Evolutionary conservation across 2,329 filamentous ascomycete genomes (phyloP).

Genomic region (Colletotrichum chrysophilum): DNA sequence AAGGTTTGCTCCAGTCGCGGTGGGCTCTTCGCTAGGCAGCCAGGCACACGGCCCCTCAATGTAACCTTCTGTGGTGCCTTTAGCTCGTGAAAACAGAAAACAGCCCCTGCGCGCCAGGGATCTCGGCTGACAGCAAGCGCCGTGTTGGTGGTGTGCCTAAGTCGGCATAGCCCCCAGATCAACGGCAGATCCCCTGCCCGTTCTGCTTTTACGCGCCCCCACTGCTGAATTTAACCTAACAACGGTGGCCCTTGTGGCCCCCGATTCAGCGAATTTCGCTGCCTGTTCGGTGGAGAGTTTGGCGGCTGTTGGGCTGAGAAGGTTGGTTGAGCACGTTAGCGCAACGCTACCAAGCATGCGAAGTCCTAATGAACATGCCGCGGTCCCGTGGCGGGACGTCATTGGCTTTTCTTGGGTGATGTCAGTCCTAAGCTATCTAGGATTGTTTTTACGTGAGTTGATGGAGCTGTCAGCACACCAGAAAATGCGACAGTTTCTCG

Average conservation of each 20-base stretch:
- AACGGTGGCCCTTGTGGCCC: background rate
- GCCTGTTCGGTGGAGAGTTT: background rate
- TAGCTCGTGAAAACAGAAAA: background rate
- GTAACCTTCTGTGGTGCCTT: background rate
- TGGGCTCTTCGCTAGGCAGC: background rate
- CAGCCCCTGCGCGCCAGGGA: background rate
- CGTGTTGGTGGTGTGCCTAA: background rate
- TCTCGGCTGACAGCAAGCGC: constrained; percentile 1
- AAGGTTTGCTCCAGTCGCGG: background rate
- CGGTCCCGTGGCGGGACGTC: background rate
- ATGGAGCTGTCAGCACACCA: background rate
- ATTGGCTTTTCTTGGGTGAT: background rate
- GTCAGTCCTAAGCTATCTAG: background rate
- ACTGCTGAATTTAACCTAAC: background rate
- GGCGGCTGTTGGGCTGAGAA: background rate
- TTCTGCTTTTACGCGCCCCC: background rate
- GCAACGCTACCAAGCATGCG: background rate
- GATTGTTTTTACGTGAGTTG: background rate
- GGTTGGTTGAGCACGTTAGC: background rate
- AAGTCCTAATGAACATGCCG: background rate
- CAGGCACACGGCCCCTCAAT: background rate
- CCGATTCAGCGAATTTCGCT: background rate
- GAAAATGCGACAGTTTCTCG: background rate
- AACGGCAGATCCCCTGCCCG: background rate
- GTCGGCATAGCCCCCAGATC: background rate